Evolutionary conservation across 2,329 filamentous ascomycete species (phyloP), one percentile per base, ranked within the genome.

Genomic region (Hymenoscyphus scutula): DNA sequence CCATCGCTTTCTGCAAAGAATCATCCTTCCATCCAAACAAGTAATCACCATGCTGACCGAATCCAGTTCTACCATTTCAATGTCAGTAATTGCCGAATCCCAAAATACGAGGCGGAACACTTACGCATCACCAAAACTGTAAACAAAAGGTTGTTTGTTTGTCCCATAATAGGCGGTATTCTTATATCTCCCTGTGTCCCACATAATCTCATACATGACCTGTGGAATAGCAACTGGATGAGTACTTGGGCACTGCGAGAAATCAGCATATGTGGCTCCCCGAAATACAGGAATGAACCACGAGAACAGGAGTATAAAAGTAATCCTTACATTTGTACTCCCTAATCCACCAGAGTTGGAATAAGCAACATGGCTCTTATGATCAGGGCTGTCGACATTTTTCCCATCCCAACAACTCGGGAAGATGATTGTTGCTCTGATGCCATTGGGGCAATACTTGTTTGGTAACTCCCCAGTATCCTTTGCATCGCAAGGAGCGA

Each of bases 351-450:
- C 58, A 10, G 74, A 19, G 76, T 45, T 29, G 8, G 56, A 53
- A 29, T 66, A 60, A 37, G 65, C 13, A 60, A 67, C 61, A 75
- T 74, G 73, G 27, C 64, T 41, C 63, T 59, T 67, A 59, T 65
- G 62, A 53, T 68, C 65, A 1, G 65, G 60, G 25, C 59, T 64
- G 53, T 68, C 66, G 17, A 68, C 62, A 15, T 67, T 67, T 17
- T 57, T 56, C 29, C 64, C 65, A 54, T 67, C 65, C 68, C 65
- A 69, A 48, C 68, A 69, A 11, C 63, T 67, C 1, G 83, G 84
- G 73, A 87, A 86, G 70, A 79, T 80, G 27, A 85, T 75, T 67
- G 85, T 80, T 8, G 80, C 76, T 48, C 82, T 79, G 27, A 80
- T 76, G 53, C 83, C 78, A 23, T 78, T 73, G 13, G 77, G 76